Percentiles rank a stretch among this genome's conserved stretches.
Conservation (phyloP, 2,329 filamentous ascomycete species). For the Trichoderma afroharzianum region DNA sequence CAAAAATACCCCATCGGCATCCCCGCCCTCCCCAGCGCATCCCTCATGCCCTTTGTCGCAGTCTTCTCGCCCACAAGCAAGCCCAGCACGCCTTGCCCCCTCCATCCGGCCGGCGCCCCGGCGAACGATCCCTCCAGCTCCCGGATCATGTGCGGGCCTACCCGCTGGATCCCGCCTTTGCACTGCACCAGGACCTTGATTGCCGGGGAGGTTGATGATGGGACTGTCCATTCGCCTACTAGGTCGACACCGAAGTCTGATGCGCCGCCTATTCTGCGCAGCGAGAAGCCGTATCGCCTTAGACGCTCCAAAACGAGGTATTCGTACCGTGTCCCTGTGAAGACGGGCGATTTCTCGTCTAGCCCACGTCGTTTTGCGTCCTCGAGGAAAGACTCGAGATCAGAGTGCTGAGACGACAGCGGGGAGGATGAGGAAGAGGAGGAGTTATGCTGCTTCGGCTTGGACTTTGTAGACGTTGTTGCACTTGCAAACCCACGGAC, state of each 20-base stretch:
- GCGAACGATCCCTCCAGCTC: constrained; percentile 77
- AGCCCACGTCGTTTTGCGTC: constrained; percentile 59
- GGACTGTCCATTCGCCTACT: constrained; percentile 65
- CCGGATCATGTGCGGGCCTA: constrained; percentile 60
- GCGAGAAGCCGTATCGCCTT: constrained; percentile 57
- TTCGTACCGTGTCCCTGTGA: constrained; percentile 73
- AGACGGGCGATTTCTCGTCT: constrained; percentile 55
- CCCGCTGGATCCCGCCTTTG: constrained; percentile 55
- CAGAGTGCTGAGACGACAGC: constrained; percentile 48
- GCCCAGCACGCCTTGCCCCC: constrained; percentile 61
- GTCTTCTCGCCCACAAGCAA: constrained; percentile 65
- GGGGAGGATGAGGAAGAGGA: not conserved
- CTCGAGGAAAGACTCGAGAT: constrained; percentile 61
- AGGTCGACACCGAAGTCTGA: constrained; percentile 73
- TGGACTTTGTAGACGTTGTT: constrained; percentile 25
- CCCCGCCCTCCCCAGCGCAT: constrained; percentile 62
- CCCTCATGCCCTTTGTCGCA: constrained; percentile 75
- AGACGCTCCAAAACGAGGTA: constrained; percentile 62
- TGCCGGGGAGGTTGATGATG: constrained; percentile 32
- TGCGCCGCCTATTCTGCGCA: constrained; percentile 62
- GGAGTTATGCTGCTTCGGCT: constrained; percentile 25
- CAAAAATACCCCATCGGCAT: constrained; percentile 71
- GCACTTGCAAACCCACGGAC: not conserved
- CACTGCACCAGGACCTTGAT: constrained; percentile 61
- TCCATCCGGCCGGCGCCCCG: constrained; percentile 71